Evolutionary conservation across 495 filamentous ascomycete genomes (phyloP), one percentile per base, ranked within the genome.

Genomic region (Jackrogersella multiformis): DNA sequence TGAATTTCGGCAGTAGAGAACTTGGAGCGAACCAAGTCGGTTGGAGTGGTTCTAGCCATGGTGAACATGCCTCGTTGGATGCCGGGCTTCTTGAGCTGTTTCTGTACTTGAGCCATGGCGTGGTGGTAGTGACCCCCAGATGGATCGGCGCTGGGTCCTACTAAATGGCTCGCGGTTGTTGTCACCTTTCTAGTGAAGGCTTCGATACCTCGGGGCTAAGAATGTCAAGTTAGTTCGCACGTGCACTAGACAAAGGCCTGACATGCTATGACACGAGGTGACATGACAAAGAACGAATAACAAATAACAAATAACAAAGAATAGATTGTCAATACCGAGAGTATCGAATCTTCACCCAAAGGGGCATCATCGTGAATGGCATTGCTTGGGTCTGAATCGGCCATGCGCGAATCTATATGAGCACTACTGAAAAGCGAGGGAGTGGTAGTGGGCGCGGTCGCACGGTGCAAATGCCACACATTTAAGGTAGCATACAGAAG

Each of bases 181-280:
- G 94, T 94, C 58, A 99, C 93, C 80, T 97, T 99, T 70, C 93
- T 87, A 53, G 92, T 87, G 78, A 99, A 97, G 35, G 93, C 92
- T 79, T 97, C 93, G 64, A 99, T 80, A 66, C 94, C 91, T 72
- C 92, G 88, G 42, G 92, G 86, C 94, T 98, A 74, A 24, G 41
- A 24, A 45, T 6, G 61, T 49, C n/a, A 65, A n/a, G 52, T 65
- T 60, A 54, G 69, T 72, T 35, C 18, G 39, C 66, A 63, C 48
- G 59, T 49, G 41, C 55, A 55, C 53, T n/a, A 52, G 26, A 34
- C 45, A 49, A 49, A 26, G 26, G n/a, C n/a, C n/a, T n/a, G n/a
- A n/a, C n/a, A n/a, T n/a, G n/a, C n/a, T n/a, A n/a, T n/a, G n/a
- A n/a, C n/a, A n/a, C n/a, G n/a, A 26, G 26, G 15, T 24, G 12